Base-by-base conservation (phyloP, 176 grass and related monocot species). In the Zea mays region DNA sequence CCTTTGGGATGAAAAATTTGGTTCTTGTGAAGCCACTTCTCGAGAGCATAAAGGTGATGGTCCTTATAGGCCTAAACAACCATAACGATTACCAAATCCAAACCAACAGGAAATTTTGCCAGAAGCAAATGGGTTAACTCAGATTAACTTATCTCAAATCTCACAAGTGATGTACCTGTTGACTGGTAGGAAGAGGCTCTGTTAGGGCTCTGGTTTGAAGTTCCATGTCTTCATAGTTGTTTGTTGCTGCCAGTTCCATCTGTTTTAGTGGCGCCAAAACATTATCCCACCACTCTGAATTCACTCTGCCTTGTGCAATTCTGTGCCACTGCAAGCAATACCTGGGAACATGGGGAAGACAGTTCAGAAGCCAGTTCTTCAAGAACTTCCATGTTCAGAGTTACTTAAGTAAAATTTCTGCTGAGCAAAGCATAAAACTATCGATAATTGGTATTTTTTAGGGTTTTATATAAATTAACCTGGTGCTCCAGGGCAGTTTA, bases 141-240 rank as follows among this genome's bases (percentile, higher is more conserved):
- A 69, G 11, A 51, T 12, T 51, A 73, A 73, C 66, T 37, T 38
- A 13, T 85, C 52, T 58, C 42, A 69, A 67, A 83, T 72, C 15
- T 54, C 67, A 37, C 45, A 69, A 67, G 5, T 4, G 43, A 40
- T 69, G 55, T 94, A 90, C 95, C 85, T 88, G 87, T 88, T 98
- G 92, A 90, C 76, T 94, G 44, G 91, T 97, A 79, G 95, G 95
- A 92, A 97, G 89, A 82, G 91, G 91, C 55, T 97, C 95, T 35
- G 91, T 97, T 79, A 97, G 75, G 47, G 89, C 89, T 75, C 91
- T 91, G 44, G 82, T 97, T 78, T 91, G 84, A 76, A 97, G 91
- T 74, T 97, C 95, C 44, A 94, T 90, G 39, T 97, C 91, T 88
- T 97, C 95, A 69, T 79, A 75, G 33, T 79, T 78, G 35, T 87